Base-by-base conservation (phyloP, 306 rosid species). In the Cicer chorassanicum region DNA sequence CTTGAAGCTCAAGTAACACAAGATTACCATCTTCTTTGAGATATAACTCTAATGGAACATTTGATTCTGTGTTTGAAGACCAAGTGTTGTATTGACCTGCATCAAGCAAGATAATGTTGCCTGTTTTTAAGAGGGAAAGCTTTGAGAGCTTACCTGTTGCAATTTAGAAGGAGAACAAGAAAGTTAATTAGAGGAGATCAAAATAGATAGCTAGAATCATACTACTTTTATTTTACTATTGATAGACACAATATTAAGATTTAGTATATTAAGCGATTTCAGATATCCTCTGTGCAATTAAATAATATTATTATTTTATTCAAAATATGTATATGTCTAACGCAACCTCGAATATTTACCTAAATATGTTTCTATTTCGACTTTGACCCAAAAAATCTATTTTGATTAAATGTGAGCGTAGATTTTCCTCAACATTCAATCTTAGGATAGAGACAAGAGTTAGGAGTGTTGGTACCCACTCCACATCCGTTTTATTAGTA, bases 21-120 rank as follows among this genome's bases (percentile, higher is more conserved):
- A 86, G 89, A 41, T 86, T 86, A 8, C 89, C 89, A 0, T 78
- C 56, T 40, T 81, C 75, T 12, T 50, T 6, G 12, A 83, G 85
- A 13, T 34, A 36, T n/a, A 83, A 55, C 14, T 65, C 66, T 12
- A 46, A 1, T 6, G 77, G 6, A 8, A 45, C 13, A 0, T 0
- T 6, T 2, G 83, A 42, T 1, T 34, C 7, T 0, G 82, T 82
- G 62, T 75, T 67, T 15, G 87, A 68, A 3, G 80, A 64, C 87
- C 87, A 80, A 21, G 9, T 44, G 9, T n/a, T 8, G 21, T 46
- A 62, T 0, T 8, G 48, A 55, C 21, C 72, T 0, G 82, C 86
- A 18, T 82, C 84, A 1, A 68, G 2, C n/a, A 86, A 36, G 16
- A 80, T 19, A 5, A 88, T 61, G 15, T 82, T 77, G 0, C 86